Base-by-base conservation (phyloP, 2,329 filamentous ascomycete species). In the Nigrospora osmanthi region DNA sequence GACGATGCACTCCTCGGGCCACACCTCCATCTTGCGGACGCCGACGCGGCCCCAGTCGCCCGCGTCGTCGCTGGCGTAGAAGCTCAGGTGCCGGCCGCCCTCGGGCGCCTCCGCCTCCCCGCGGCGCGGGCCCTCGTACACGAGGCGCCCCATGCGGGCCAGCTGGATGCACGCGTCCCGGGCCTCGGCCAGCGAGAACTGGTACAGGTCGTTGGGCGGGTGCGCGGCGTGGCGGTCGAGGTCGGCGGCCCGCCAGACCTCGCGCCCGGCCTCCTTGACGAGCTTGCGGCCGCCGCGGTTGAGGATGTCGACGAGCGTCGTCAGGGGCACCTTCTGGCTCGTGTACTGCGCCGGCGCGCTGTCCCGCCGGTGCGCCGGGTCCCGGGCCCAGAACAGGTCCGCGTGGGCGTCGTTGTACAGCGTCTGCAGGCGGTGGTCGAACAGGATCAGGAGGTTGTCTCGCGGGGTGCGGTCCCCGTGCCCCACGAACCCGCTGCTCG, bases 1-100 rank as follows among this genome's bases (percentile, higher is more conserved):
- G 13, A 41, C 42, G 11, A 62, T 48, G 33, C 58, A 58, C 33
- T 61, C 50, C 46, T 62, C 60, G 1, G 59, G 59, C 35, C 57
- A 57, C 12, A 58, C 31, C 6, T 44, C 47, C 40, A 57, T 59
- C 5, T 14, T 28, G 14, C 54, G 55, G 12, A 52, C 50, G 28
- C 12, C 44, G 33, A 61, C 48, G 13, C 19, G 42, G 23, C 46
- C 42, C 16, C 34, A 33, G 6, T 41, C 37, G 30, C 35, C 28
- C 11, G 9, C 6, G 10, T 44, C 42, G 15, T 9, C 16, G 19
- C 32, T 37, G 14, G 19, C 9, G 12, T 43, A 36, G 41, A 43
- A 37, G 19, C 33, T 33, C 16, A 33, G 30, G 11, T 36, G 41
- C 16, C 9, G 19, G 19, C 30, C 17, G 33, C 28, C 11, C 6